Percentiles rank a stretch among this genome's conserved stretches.
These are phyloP conservation scores for Acer campestre DNA, from an alignment of 345 rosid species.

Conservation along the genomic window DNA sequence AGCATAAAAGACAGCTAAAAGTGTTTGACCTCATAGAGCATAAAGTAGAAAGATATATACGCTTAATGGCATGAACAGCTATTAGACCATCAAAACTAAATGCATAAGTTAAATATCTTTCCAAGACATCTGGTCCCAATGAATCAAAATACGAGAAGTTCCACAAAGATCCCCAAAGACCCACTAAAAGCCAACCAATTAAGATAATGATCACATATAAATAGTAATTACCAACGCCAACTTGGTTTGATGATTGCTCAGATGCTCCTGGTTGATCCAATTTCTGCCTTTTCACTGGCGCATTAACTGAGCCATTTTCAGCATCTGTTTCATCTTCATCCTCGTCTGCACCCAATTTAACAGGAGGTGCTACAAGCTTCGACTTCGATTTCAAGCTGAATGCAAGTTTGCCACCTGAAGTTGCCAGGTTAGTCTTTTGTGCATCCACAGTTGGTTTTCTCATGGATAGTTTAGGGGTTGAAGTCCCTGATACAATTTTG, in stretches of 20 bases:
- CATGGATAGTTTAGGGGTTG: slow-evolving; percentile 44
- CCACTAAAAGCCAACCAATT: slow-evolving; percentile 27
- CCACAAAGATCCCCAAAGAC: slow-evolving; percentile 12
- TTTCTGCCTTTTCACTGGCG: slow-evolving; percentile 68
- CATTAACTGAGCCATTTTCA: slow-evolving; percentile 46
- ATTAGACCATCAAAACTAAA: background rate
- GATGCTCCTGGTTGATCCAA: slow-evolving; percentile 51
- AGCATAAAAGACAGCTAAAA: background rate
- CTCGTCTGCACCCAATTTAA: slow-evolving; percentile 81
- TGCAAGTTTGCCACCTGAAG: slow-evolving; percentile 84
- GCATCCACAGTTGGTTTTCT: slow-evolving; percentile 42
- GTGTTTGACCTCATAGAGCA: background rate
- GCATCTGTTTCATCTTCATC: slow-evolving; percentile 74
- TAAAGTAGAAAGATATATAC: background rate
- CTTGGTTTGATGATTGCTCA: slow-evolving; percentile 46
- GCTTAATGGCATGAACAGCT: background rate
- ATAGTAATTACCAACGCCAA: slow-evolving; percentile 85
- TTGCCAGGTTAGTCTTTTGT: slow-evolving; percentile 36
- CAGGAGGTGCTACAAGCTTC: slow-evolving; percentile 80
- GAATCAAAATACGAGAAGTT: slow-evolving; percentile 10
- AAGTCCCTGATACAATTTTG: slow-evolving; percentile 51
- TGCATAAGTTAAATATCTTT: background rate
- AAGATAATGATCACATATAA: slow-evolving; percentile 31
- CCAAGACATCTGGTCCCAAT: background rate
- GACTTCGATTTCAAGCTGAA: slow-evolving; percentile 98